Percentiles rank a stretch among this genome's conserved stretches.
These are phyloP conservation scores for Litchi chinensis DNA, from an alignment of 345 rosid genomes.

Conservation along the genomic window DNA sequence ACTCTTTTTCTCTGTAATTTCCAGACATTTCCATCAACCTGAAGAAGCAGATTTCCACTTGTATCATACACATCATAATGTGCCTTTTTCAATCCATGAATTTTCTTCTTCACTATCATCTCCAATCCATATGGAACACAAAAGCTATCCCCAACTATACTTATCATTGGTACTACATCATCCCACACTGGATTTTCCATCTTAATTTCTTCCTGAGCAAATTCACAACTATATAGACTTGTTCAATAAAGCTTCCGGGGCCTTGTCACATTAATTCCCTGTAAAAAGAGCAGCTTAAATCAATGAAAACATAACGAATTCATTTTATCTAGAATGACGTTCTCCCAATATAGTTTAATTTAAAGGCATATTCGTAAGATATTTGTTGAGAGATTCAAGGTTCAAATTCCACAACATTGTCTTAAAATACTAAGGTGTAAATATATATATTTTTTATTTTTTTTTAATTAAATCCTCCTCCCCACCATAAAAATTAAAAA, in stretches of 20 bases:
- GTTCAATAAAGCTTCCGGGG: neutral
- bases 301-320: neutral
- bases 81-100: conserved; percentile 39
- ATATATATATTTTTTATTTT: too few relatives aligned
- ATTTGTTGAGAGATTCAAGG: neutral
- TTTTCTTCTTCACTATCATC: conserved; percentile 48
- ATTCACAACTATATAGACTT: neutral
- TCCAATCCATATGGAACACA: conserved; percentile 60
- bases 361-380: neutral
- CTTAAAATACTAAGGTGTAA: too few relatives aligned
- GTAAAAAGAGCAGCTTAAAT: neutral
- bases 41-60: conserved; percentile 54
- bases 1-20: conserved; percentile 46
- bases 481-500: too few relatives aligned
- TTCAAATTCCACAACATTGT: too few relatives aligned
- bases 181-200: conserved; percentile 13
- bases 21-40: conserved; percentile 52
- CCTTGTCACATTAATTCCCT: neutral
- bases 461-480: too few relatives aligned
- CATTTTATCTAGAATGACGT: too few relatives aligned
- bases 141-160: conserved; percentile 52
- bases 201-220: neutral
- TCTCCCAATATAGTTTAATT: too few relatives aligned
- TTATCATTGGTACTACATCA: conserved; percentile 30
- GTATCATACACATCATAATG: conserved; percentile 50